phyloP scores from a whole-genome alignment of 2,329 filamentous ascomycete species.

The Microthyrium microscopicum region DNA sequence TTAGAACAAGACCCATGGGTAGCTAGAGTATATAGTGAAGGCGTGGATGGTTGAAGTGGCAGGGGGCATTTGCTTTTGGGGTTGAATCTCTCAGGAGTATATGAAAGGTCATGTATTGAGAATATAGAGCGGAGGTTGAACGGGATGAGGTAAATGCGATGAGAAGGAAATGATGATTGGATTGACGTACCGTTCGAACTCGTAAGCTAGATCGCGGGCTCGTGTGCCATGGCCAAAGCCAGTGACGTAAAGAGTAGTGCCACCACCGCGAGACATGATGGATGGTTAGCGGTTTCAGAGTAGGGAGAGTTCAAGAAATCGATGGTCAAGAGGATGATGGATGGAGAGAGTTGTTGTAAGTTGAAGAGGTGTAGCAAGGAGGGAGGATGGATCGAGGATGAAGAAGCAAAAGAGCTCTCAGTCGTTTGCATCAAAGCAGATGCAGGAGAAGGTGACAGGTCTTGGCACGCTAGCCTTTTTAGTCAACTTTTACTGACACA shows the following conservation, averaged over 20 bases:
- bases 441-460: too few relatives aligned
- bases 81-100: too few relatives aligned
- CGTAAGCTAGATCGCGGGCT: conserved; percentile 97
- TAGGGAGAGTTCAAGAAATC: conserved; percentile 1
- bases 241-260: conserved; percentile 93
- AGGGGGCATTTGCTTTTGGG: too few relatives aligned
- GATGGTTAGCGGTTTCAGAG: background rate
- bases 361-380: too few relatives aligned
- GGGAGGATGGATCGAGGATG: too few relatives aligned
- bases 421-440: too few relatives aligned
- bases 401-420: too few relatives aligned
- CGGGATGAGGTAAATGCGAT: too few relatives aligned
- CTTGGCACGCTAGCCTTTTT: too few relatives aligned
- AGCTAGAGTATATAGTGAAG: background rate
- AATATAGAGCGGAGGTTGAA: background rate
- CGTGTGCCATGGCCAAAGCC: conserved; percentile 98
- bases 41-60: too few relatives aligned
- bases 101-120: background rate
- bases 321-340: conserved; percentile 5
- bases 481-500: too few relatives aligned
- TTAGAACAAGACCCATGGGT: background rate
- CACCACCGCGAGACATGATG: conserved; percentile 69
- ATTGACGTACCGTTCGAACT: conserved; percentile 99
- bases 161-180: conserved; percentile 21
- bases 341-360: too few relatives aligned